Percentiles rank a stretch among this genome's conserved stretches.
phyloP scores from a whole-genome alignment of 768 basidiomycete genomes.

The Boletus reticuloceps region DNA sequence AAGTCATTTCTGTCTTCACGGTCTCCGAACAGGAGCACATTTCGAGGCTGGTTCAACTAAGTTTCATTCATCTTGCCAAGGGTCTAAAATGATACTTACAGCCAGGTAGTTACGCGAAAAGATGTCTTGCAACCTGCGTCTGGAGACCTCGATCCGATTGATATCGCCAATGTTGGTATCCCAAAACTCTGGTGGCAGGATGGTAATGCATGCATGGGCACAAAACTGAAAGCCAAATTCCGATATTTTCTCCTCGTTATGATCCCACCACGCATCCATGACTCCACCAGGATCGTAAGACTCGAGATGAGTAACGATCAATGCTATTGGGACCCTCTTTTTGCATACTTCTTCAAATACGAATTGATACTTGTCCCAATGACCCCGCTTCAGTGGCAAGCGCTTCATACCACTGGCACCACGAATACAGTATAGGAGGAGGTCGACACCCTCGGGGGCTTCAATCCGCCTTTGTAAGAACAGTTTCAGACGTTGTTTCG shows the following conservation, averaged over 20 bases:
- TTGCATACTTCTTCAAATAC: slow-evolving; percentile 26
- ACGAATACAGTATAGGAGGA: slow-evolving; percentile 30
- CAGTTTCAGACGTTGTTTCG: slow-evolving; percentile 16
- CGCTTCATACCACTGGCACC: slow-evolving; percentile 13
- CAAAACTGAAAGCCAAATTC: slow-evolving; percentile 31
- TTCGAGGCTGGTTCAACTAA: slow-evolving; percentile 14
- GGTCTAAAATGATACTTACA: slow-evolving; percentile 8
- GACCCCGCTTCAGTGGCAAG: slow-evolving; percentile 14
- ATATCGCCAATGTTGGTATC: not conserved
- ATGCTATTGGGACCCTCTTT: slow-evolving; percentile 22
- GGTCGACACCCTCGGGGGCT: slow-evolving; percentile 20
- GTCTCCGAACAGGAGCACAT: slow-evolving; percentile 18
- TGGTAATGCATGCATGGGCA: slow-evolving; percentile 37
- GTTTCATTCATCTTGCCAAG: not conserved
- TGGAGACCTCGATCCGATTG: slow-evolving; percentile 9
- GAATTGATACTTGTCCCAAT: slow-evolving; percentile 20
- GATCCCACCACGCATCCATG: slow-evolving; percentile 37
- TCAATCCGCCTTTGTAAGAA: slow-evolving; percentile 28
- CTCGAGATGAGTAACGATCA: slow-evolving; percentile 29
- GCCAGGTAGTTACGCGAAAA: slow-evolving; percentile 3
- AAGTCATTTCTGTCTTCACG: slow-evolving; percentile 12
- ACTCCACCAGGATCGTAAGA: slow-evolving; percentile 21
- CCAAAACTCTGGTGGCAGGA: slow-evolving; percentile 6
- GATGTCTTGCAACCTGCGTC: slow-evolving; percentile 7
- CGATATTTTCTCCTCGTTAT: slow-evolving; percentile 26